phyloP scores from a whole-genome alignment of 345 rosid genomes.

The Kandelia obovata region DNA sequence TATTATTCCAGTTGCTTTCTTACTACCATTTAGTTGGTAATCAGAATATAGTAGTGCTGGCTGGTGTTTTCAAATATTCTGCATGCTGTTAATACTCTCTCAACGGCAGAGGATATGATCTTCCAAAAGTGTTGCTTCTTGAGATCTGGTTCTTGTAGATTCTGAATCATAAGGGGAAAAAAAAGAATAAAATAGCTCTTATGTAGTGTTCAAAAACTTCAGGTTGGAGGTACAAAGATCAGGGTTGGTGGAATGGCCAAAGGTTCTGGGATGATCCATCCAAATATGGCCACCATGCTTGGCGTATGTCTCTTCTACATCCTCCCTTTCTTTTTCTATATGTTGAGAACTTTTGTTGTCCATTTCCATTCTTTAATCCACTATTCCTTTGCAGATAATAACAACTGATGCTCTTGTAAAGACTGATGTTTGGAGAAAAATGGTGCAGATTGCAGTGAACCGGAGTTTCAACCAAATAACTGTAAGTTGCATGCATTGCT shows the following conservation, averaged over 20 bases:
- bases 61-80: too few species aligned
- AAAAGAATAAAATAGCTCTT: not conserved
- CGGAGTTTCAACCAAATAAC: slow-evolving; percentile 97
- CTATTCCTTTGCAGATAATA: slow-evolving; percentile 58
- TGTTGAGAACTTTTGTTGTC: slow-evolving; percentile 6
- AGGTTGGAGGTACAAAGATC: slow-evolving; percentile 71
- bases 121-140: slow-evolving; percentile 1
- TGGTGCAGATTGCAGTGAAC: slow-evolving; percentile 77
- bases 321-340: slow-evolving; percentile 14
- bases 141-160: slow-evolving; percentile 1
- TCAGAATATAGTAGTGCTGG: too few species aligned
- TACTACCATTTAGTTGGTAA: too few species aligned
- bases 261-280: slow-evolving; percentile 99
- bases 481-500: slow-evolving; percentile 35
- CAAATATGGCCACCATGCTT: slow-evolving; percentile 95
- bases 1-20: too few species aligned
- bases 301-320: slow-evolving; percentile 57
- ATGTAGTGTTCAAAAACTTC: slow-evolving; percentile 21
- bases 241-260: slow-evolving; percentile 95
- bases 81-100: too few species aligned
- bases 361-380: slow-evolving; percentile 6
- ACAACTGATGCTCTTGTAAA: slow-evolving; percentile 84
- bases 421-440: slow-evolving; percentile 87
- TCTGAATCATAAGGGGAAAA: not conserved
- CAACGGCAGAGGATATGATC: too few species aligned